phyloP scores from a whole-genome alignment of 371 early-diverging fungal genomes.

The Zychaea mexicana region DNA sequence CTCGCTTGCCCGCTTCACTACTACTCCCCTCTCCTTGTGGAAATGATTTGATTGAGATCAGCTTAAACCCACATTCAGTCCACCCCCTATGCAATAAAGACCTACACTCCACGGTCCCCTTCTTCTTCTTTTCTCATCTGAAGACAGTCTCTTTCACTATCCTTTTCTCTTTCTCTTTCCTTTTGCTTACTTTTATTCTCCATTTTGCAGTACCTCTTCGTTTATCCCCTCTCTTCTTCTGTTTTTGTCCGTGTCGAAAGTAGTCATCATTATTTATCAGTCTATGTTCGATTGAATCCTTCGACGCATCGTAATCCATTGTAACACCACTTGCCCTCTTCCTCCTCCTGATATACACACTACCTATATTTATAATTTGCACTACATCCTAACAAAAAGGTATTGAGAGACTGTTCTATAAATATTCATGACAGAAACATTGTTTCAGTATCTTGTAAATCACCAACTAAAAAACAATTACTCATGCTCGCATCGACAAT shows the following conservation, averaged over 20 bases:
- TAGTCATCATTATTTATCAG: background rate
- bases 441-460: background rate
- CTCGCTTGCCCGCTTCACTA: background rate
- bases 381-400: background rate
- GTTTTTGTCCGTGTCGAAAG: no score
- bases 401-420: background rate
- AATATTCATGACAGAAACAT: no score
- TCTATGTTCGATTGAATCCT: background rate
- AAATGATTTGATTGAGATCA: conserved; percentile 6
- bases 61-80: background rate
- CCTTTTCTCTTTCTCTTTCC: conserved; percentile 4
- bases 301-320: background rate
- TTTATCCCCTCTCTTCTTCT: no score
- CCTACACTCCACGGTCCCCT: conserved; percentile 2
- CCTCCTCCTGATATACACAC: background rate
- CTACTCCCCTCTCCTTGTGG: background rate
- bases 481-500: no score
- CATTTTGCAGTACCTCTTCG: no score
- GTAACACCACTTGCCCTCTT: background rate
- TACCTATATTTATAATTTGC: background rate
- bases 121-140: no score
- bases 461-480: background rate
- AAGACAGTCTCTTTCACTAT: background rate
- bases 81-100: conserved; percentile 10
- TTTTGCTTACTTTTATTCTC: background rate